These are phyloP conservation scores for Helianthus tuberosus DNA, from an alignment of 129 eudicot species.

Conservation along the genomic window DNA sequence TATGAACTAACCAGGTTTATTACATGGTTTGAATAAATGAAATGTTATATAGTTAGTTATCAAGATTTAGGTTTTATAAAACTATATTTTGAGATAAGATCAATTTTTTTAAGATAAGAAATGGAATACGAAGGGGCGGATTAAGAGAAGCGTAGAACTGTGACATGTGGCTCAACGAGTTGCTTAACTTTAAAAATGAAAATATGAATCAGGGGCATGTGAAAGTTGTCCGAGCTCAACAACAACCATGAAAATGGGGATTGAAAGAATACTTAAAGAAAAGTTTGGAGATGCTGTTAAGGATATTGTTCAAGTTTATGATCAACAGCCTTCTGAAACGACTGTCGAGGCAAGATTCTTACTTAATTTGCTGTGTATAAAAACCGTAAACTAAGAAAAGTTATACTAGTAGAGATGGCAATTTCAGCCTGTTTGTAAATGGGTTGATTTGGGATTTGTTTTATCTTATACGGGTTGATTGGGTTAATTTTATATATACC, in stretches of 20 bases:
- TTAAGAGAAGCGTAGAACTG: too few relatives aligned
- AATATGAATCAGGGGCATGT: conserved; percentile 72
- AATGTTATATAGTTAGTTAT: too few relatives aligned
- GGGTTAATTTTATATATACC: neutral
- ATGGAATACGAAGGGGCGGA: too few relatives aligned
- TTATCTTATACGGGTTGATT: neutral
- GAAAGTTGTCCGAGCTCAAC: conserved; percentile 92
- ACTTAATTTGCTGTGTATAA: neutral
- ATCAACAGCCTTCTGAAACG: conserved; percentile 58
- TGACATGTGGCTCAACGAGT: neutral
- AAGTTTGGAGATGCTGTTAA: conserved; percentile 81
- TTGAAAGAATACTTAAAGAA: conserved; percentile 81
- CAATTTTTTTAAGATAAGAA: too few relatives aligned
- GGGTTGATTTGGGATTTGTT: neutral
- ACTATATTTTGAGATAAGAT: too few relatives aligned
- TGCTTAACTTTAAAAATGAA: neutral
- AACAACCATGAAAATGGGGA: conserved; percentile 93
- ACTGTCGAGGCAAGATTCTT: conserved; percentile 62
- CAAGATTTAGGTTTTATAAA: too few relatives aligned
- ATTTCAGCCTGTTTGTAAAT: neutral
- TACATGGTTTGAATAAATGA: too few relatives aligned
- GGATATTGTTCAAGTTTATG: conserved; percentile 77
- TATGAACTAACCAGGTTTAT: neutral
- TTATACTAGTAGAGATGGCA: neutral
- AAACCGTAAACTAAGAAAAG: neutral